Evolutionary conservation across 2,329 filamentous ascomycete species (phyloP).

Genomic region (Penicillium sp.): DNA sequence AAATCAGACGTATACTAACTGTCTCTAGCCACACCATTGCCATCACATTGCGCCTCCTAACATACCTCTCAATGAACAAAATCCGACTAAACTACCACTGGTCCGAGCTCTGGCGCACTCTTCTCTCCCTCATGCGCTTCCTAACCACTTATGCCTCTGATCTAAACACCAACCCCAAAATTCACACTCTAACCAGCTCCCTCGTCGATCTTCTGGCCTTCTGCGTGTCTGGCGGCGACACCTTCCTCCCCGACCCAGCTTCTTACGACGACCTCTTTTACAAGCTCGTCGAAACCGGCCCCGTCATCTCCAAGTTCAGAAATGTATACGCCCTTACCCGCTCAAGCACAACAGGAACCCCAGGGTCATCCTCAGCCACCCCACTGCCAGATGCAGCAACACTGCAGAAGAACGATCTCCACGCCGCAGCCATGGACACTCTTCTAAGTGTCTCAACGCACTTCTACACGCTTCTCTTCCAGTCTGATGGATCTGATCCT

Average conservation of each 20-base stretch:
- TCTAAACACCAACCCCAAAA: constrained; percentile 66
- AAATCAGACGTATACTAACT: constrained; percentile 3
- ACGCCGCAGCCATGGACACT: constrained; percentile 74
- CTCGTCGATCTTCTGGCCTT: constrained; percentile 82
- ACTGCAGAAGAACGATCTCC: constrained; percentile 18
- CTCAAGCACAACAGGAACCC: neutral
- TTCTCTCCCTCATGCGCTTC: constrained; percentile 87
- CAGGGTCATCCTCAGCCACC: neutral
- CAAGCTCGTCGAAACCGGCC: constrained; percentile 91
- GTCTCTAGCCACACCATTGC: constrained; percentile 65
- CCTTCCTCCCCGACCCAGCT: constrained; percentile 81
- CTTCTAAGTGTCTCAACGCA: constrained; percentile 76
- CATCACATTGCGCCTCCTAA: constrained; percentile 78
- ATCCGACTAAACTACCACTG: constrained; percentile 87
- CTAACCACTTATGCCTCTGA: constrained; percentile 82
- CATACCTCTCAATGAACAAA: constrained; percentile 78
- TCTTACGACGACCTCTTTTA: constrained; percentile 98
- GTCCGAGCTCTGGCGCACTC: constrained; percentile 88
- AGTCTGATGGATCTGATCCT: constrained; percentile 45
- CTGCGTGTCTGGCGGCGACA: constrained; percentile 81
- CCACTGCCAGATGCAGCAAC: constrained; percentile 8
- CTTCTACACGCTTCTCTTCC: constrained; percentile 75
- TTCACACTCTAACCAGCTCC: constrained; percentile 72
- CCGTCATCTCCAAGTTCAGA: constrained; percentile 77
- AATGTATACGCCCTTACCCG: constrained; percentile 63